Conservation (phyloP, 208 protist genomes). For the Trypanosomatidae sp. region DNA sequence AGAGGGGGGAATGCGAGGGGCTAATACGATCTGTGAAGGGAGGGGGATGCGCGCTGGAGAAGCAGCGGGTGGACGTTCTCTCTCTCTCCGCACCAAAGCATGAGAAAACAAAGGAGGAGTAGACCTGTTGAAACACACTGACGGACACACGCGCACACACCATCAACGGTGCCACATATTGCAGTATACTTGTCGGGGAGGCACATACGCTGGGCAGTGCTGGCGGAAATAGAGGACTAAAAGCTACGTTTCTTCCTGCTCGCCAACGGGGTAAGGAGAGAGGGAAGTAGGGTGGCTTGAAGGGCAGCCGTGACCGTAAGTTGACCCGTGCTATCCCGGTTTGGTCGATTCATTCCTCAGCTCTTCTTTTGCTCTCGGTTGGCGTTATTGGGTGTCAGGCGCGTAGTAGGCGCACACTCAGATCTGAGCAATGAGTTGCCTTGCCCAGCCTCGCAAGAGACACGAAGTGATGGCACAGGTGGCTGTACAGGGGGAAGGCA, state of each 20-base stretch:
- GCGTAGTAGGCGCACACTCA: background rate
- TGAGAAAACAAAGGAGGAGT: background rate
- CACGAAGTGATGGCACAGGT: background rate
- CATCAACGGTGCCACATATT: background rate
- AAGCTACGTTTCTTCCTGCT: background rate
- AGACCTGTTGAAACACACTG: background rate
- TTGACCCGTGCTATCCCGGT: background rate
- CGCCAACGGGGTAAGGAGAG: background rate
- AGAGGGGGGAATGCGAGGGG: background rate
- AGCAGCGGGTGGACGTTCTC: background rate
- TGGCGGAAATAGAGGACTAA: background rate
- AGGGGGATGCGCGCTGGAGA: background rate
- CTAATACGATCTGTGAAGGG: background rate
- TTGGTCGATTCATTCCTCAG: background rate
- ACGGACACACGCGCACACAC: background rate
- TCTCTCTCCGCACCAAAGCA: background rate
- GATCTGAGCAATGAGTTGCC: background rate
- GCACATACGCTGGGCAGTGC: background rate
- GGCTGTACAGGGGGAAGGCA: background rate
- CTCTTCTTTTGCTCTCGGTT: background rate
- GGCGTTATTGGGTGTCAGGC: background rate
- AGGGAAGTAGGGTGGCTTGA: background rate
- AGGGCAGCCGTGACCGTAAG: background rate
- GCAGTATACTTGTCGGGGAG: background rate
- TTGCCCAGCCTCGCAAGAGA: background rate